Evolutionary conservation across 192 early-diverging fungal genomes (phyloP).

Genomic region (Mortierella claussenii): DNA sequence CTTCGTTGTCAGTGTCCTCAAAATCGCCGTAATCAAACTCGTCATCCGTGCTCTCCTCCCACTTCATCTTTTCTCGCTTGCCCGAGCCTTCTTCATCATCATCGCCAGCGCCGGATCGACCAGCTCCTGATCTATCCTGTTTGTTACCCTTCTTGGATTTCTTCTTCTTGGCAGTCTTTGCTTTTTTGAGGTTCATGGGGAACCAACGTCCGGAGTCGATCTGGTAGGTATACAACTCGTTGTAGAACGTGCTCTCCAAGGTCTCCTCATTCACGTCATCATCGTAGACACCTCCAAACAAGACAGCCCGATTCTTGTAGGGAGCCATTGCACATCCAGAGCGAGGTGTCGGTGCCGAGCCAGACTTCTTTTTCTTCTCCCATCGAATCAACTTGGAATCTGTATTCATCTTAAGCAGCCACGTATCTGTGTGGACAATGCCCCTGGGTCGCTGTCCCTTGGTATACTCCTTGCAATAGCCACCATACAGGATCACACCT

Average conservation of each 20-base stretch:
- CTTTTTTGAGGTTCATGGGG: constrained; percentile 60
- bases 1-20: constrained; percentile 51
- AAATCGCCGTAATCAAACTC: constrained; percentile 55
- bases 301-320: constrained; percentile 67
- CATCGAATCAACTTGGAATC: constrained; percentile 67
- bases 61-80: constrained; percentile 50
- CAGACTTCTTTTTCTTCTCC: constrained; percentile 71
- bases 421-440: constrained; percentile 63
- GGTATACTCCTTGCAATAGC: constrained; percentile 70
- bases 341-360: constrained; percentile 49
- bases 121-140: constrained; percentile 5
- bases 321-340: constrained; percentile 64
- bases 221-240: constrained; percentile 69
- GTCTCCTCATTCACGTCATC: constrained; percentile 72
- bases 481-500: constrained; percentile 71
- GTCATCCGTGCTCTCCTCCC: constrained; percentile 52
- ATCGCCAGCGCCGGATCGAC: not conserved
- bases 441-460: constrained; percentile 72
- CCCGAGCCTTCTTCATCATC: constrained; percentile 35
- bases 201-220: constrained; percentile 72
- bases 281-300: constrained; percentile 75
- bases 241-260: constrained; percentile 67
- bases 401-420: constrained; percentile 68
- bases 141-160: constrained; percentile 50
- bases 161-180: constrained; percentile 57